Percentiles rank a stretch among this genome's conserved stretches.
phyloP scores from a whole-genome alignment of 2,329 filamentous ascomycete genomes.

The Aureobasidium melanogenum region DNA sequence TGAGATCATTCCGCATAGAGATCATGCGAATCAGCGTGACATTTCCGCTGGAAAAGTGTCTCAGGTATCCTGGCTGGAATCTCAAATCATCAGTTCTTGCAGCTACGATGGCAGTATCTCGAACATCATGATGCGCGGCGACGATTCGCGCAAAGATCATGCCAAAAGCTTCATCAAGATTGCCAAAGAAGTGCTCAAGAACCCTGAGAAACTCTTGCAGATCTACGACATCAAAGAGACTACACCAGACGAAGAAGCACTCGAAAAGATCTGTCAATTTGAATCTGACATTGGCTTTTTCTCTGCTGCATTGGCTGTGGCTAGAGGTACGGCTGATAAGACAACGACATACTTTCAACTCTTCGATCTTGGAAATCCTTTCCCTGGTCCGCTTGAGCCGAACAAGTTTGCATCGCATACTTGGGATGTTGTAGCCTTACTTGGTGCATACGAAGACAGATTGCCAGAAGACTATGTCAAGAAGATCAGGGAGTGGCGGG shows the following conservation, averaged over 20 bases:
- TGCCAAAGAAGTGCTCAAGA: conserved; percentile 42
- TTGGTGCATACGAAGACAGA: conserved; percentile 14
- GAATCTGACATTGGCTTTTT: conserved; percentile 18
- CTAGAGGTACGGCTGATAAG: not conserved
- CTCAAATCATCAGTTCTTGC: conserved; percentile 18
- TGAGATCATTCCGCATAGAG: conserved; percentile 13
- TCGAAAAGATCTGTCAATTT: conserved; percentile 17
- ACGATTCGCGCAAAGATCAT: conserved; percentile 47
- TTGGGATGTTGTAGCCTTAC: conserved; percentile 15
- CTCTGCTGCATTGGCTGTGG: conserved; percentile 13
- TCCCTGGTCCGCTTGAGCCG: conserved; percentile 11
- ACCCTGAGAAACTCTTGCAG: conserved; percentile 24
- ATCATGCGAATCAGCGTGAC: conserved; percentile 11
- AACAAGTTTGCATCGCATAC: conserved; percentile 16
- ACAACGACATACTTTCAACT: conserved; percentile 12
- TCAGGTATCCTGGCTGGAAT: conserved; percentile 3
- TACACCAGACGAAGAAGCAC: conserved; percentile 9
- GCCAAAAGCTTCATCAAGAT: conserved; percentile 47
- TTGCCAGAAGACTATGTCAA: not conserved
- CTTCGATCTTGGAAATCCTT: conserved; percentile 17
- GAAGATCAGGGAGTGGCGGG: conserved; percentile 10
- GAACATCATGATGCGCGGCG: conserved; percentile 28
- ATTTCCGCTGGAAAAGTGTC: not conserved
- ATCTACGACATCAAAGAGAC: conserved; percentile 11
- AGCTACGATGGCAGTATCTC: conserved; percentile 24